Conservation (phyloP, 305 asterid species). For the Lippia alba region DNA sequence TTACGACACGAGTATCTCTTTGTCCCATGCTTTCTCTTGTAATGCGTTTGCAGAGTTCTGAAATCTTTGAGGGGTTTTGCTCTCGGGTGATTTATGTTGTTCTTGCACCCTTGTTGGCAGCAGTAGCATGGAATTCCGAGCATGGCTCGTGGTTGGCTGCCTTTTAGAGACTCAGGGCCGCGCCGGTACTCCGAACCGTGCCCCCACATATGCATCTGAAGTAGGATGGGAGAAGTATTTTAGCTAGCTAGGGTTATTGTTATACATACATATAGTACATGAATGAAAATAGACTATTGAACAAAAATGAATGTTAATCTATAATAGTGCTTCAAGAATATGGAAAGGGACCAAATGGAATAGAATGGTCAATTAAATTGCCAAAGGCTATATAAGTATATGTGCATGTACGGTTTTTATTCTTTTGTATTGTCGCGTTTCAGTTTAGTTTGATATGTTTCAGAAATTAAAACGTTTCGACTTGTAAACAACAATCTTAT, state of each 20-base stretch:
- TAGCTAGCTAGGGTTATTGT: neutral
- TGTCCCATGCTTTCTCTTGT: conserved; percentile 64
- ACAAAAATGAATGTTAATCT: too few species aligned
- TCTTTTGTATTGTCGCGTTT: too few species aligned
- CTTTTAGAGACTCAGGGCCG: conserved; percentile 69
- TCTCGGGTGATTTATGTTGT: conserved; percentile 54
- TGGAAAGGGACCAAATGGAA: too few species aligned
- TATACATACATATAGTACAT: too few species aligned
- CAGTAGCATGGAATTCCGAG: conserved; percentile 63
- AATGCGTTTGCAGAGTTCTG: conserved; percentile 63
- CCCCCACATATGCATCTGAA: conserved; percentile 79
- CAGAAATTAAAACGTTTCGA: too few species aligned
- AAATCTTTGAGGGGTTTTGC: conserved; percentile 64
- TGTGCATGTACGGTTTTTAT: too few species aligned
- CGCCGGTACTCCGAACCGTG: conserved; percentile 67
- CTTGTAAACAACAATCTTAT: too few species aligned
- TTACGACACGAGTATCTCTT: conserved; percentile 56
- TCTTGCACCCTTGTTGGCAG: conserved; percentile 65
- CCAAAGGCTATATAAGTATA: too few species aligned
- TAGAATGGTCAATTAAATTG: too few species aligned
- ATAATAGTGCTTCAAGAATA: too few species aligned
- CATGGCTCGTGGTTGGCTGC: conserved; percentile 52
- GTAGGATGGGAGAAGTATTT: neutral
- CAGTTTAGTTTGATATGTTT: too few species aligned
- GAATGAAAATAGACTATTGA: too few species aligned